Evolutionary conservation across 164 flowering plant genomes (phyloP), one percentile per base, ranked within the genome.

Genomic region (Macadamia integrifolia): DNA sequence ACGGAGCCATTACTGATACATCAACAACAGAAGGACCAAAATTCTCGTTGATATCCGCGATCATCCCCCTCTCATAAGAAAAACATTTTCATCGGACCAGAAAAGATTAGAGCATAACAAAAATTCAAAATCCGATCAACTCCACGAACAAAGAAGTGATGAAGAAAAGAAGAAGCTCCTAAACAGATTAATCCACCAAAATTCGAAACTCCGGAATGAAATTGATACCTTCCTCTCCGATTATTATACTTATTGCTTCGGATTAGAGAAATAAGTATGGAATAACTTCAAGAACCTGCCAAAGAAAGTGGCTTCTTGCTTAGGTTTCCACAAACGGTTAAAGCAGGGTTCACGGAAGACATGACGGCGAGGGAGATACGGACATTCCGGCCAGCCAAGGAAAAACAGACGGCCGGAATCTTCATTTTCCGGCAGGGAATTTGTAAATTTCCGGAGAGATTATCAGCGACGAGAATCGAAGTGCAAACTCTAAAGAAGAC

Each of bases 321-420:
- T 62, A 61, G 67, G 64, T 67, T 70, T 61, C 17, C 56, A 49
- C 40, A 32, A 60, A 9, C 31, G 55, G 53, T 44, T 56, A 56
- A 57, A 55, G 64, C 64, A 60, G 42, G 58, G 40, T 84, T 85
- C 90, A 76, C 76, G 50, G 13, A 46, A 46, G 13, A 9, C 6
- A 46, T 46, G 50, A 46, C 9, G 50, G 50, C 50, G 1, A 46
- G 50, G 50, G 13, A 46, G 50, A 0, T 46, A 46, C 50, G 0
- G 13, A 46, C 9, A 46, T 46, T 46, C 50, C 50, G 50, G 9
- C 50, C 0, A 46, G 40, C 40, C 40, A 35, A 35, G 40, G 50
- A 46, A 46, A 0, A 46, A 46, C 13, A 9, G 7, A 46, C 50
- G 1, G 50, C 50, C 50, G 50, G 50, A 46, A 46, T 46, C 1